Base-by-base conservation (phyloP, 1,284 basidiomycete genomes). In the Puccinia coronata region DNA sequence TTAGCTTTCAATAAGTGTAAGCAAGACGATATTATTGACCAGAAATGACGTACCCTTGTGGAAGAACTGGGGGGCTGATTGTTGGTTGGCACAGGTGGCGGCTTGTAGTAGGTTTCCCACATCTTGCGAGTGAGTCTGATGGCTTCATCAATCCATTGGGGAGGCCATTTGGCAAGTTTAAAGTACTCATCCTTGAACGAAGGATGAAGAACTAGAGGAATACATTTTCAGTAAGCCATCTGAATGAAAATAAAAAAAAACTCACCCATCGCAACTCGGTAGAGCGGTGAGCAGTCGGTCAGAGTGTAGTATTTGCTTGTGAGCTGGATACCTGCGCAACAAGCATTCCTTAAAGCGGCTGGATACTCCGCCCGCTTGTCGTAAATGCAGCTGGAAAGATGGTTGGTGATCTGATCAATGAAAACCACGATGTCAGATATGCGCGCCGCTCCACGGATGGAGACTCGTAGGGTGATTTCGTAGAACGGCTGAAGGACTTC, bases 271-370 rank as follows among this genome's bases (percentile, higher is more conserved):
- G 59, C 25, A 61, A 61, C 59, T 31, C 11, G 59, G 59, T 61
- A 65, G n/a, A 65, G 28, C 18, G 61, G 61, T 8, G 61, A 65
- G 39, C 34, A 65, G 34, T 65, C 61, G 2, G 61, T 43, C 9
- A 65, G 61, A 65, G 61, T 65, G 25, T 65, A 65, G 34, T 65
- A 65, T 39, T 65, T 65, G 25, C 41, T 65, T 18, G 61, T 65
- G 34, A 65, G 18, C 18, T 65, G 61, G 61, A n/a, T n/a, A n/a
- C n/a, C n/a, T n/a, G n/a, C n/a, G n/a, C n/a, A n/a, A n/a, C n/a
- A n/a, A n/a, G n/a, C 61, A 65, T 65, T 65, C 28, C 61, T 65
- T 8, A 65, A 39, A 28, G 61, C 61, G 5, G 39, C n/a, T 5
- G 61, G 34, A n/a, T 65, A 65, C 11, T 36, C n/a, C n/a, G n/a